Conservation (phyloP, 768 basidiomycete genomes). For the Clavaria fumosa region DNA sequence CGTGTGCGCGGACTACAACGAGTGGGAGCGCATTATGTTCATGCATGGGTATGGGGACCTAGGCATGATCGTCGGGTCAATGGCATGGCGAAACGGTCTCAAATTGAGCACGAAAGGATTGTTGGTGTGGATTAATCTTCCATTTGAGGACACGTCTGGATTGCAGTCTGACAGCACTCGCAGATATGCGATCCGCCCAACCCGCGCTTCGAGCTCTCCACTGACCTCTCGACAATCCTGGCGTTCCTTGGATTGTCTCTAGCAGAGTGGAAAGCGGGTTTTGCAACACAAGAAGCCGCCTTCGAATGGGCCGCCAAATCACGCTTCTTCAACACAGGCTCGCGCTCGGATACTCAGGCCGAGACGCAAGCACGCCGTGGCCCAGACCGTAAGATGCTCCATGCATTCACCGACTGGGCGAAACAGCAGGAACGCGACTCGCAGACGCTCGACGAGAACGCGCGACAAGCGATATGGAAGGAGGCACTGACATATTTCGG, state of each 20-base stretch:
- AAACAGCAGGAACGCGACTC: constrained; percentile 8
- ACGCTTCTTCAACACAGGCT: constrained; percentile 34
- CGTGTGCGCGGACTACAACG: constrained; percentile 34
- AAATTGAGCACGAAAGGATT: constrained; percentile 37
- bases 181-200: constrained; percentile 27
- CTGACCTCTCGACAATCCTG: constrained; percentile 33
- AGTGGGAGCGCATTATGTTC: constrained; percentile 36
- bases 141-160: background rate
- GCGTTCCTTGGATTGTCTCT: constrained; percentile 43
- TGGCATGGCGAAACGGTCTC: constrained; percentile 37
- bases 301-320: constrained; percentile 45
- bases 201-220: constrained; percentile 34
- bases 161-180: background rate
- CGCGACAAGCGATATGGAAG: constrained; percentile 16
- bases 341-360: constrained; percentile 6
- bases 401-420: constrained; percentile 36
- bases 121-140: constrained; percentile 26
- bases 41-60: constrained; percentile 57
- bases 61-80: constrained; percentile 49
- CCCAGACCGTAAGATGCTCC: constrained; percentile 39
- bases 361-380: constrained; percentile 23
- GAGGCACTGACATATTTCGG: constrained; percentile 38
- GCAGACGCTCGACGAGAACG: constrained; percentile 13
- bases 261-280: constrained; percentile 36
- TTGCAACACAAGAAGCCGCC: constrained; percentile 33